Percentiles rank a stretch among this genome's conserved stretches.
phyloP scores from a whole-genome alignment of 805 yeast species.

The Metschnikowia orientalis region DNA sequence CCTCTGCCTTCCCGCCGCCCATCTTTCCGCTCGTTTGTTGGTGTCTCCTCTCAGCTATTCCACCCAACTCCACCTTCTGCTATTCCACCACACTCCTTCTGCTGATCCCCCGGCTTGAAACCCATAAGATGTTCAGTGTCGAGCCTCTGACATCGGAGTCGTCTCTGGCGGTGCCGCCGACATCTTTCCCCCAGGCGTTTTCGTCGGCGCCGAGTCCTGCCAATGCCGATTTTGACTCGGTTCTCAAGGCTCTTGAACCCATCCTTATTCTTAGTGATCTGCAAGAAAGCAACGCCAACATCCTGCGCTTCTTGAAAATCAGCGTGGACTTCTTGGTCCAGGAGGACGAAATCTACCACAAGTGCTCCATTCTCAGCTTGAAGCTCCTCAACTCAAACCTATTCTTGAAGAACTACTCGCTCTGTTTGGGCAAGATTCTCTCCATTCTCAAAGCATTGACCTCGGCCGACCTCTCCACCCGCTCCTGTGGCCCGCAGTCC shows the following conservation, averaged over 20 bases:
- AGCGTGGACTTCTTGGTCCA: conserved; percentile 28
- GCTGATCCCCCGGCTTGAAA: too few species aligned
- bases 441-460: conserved; percentile 4
- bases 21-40: too few species aligned
- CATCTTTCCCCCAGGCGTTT: conserved; percentile 4
- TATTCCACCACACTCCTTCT: too few species aligned
- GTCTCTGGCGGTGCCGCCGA: conserved; percentile 1
- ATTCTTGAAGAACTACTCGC: conserved; percentile 32
- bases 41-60: too few species aligned
- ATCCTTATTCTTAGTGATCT: conserved; percentile 36
- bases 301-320: conserved; percentile 30
- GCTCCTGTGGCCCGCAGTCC: conserved; percentile 9
- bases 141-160: conserved; percentile 2
- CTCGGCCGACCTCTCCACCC: neutral
- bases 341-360: conserved; percentile 24
- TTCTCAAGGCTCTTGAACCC: conserved; percentile 15
- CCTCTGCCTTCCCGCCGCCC: too few species aligned
- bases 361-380: conserved; percentile 31
- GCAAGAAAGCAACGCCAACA: conserved; percentile 35
- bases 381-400: conserved; percentile 35
- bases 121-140: conserved; percentile 5
- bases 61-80: too few species aligned
- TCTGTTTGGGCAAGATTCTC: conserved; percentile 37
- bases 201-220: conserved; percentile 3
- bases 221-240: conserved; percentile 4